Base-by-base conservation (phyloP, 2,329 filamentous ascomycete species). In the Dryadomyces quercus-mongolicae region DNA sequence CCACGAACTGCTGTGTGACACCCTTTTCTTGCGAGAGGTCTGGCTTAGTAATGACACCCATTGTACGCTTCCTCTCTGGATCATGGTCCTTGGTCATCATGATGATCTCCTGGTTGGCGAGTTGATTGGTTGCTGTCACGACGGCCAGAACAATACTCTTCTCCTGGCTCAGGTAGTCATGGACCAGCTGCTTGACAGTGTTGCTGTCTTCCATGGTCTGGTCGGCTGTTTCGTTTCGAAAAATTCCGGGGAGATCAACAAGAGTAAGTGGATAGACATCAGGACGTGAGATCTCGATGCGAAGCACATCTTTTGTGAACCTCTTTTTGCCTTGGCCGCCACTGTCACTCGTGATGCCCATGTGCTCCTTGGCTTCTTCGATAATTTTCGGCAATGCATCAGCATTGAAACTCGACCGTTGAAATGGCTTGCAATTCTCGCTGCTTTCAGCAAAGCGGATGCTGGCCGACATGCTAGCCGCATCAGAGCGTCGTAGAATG, bases 111-210 rank as follows among this genome's bases (percentile, higher is more conserved):
- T 87, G 82, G 38, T 81, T 76, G 5, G 77, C 76, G 58, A 74
- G 74, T 52, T 85, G 77, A 42, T 72, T 73, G 52, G 75, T 76
- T 1, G 78, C 78, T 0, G 74, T 76, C 0, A 83, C 70, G 0
- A 82, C 75, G 1, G 79, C 76, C 1, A 85, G 68, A 2, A 84
- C 80, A 54, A 86, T 80, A 59, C 74, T 84, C 6, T 78, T 67
- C 0, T 68, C 65, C 10, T 76, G 71, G 18, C 65, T 63, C 70
- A 86, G 81, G 62, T 86, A 86, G 0, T 64, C 63, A 1, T 71
- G 60, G 1, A 81, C 74, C 15, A 83, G 66, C 0, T 71, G 61
- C 6, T 66, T 57, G 8, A 83, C 74, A 1, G 74, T 57, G 2
- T 70, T 63, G 1, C 72, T 69, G 49, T 77, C 75, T 2, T 63